These are phyloP conservation scores for Aegilops umbellulata DNA, from an alignment of 176 grass and related monocot species.

Conservation along the genomic window DNA sequence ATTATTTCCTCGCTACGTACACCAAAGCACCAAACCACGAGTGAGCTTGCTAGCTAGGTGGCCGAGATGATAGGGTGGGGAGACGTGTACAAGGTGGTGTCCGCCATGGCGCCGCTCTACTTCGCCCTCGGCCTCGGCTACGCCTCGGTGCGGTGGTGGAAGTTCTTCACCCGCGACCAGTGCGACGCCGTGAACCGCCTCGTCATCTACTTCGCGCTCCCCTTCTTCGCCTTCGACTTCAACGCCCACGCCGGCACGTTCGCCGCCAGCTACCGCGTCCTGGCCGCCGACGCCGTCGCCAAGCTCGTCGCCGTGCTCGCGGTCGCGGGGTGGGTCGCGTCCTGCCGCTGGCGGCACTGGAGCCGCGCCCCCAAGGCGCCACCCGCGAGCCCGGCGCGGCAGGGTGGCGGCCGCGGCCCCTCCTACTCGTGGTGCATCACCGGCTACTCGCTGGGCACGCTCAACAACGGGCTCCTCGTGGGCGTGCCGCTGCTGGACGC, in stretches of 20 bases:
- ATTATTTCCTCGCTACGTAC: too few relatives aligned
- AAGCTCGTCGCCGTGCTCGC: constrained; percentile 46
- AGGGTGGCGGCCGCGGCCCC: background rate
- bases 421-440: constrained; percentile 62
- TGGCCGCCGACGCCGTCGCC: constrained; percentile 64
- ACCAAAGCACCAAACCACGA: background rate
- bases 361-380: background rate
- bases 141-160: constrained; percentile 78
- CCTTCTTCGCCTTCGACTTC: constrained; percentile 90
- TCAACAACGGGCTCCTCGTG: constrained; percentile 81
- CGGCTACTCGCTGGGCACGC: constrained; percentile 64
- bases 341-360: background rate
- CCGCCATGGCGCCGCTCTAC: constrained; percentile 83
- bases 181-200: constrained; percentile 76
- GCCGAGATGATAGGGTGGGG: constrained; percentile 61
- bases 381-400: background rate
- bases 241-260: constrained; percentile 57
- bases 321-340: constrained; percentile 38
- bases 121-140: constrained; percentile 75
- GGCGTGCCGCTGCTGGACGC: constrained; percentile 71
- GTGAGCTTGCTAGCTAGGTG: background rate
- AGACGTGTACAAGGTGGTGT: constrained; percentile 76
- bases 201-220: constrained; percentile 68
- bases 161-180: constrained; percentile 73
- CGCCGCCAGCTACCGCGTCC: constrained; percentile 59